Percentiles rank a stretch among this genome's conserved stretches.
Conservation (phyloP, 139 green algal species). For the Astrephomene gubernaculifera region DNA sequence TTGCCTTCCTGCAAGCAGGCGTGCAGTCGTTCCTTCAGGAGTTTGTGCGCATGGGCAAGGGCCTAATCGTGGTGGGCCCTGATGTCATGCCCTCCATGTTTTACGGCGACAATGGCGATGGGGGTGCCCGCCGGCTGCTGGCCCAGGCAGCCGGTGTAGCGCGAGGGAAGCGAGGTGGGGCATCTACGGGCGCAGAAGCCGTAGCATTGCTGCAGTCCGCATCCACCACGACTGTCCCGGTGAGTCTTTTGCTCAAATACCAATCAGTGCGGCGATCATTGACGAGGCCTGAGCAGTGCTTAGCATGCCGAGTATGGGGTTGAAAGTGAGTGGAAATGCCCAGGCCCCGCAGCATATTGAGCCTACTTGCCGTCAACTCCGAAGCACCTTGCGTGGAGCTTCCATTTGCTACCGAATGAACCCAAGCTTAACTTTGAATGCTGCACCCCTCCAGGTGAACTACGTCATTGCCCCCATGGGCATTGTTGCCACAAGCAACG, state of each 20-base stretch:
- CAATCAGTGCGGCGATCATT: no score
- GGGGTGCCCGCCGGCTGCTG: neutral
- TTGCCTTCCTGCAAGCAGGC: neutral
- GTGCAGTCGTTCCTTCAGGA: neutral
- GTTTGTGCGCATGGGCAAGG: neutral
- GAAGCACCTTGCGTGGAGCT: neutral
- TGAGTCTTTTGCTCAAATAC: no score
- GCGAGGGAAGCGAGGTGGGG: neutral
- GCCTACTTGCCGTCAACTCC: neutral
- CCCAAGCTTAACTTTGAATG: neutral
- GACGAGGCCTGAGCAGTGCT: neutral
- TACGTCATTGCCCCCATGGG: neutral
- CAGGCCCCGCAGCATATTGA: neutral
- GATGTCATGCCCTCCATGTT: neutral
- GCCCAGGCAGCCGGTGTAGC: neutral
- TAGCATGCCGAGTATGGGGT: neutral
- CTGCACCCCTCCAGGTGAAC: neutral
- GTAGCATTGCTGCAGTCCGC: neutral
- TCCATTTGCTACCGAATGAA: neutral
- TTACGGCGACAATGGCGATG: neutral
- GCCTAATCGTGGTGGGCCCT: constrained; percentile 4
- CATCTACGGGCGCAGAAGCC: neutral
- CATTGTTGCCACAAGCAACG: neutral
- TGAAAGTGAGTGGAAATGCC: neutral
- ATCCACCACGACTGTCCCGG: no score